Percentiles rank a stretch among this genome's conserved stretches.
Evolutionary conservation across 371 early-diverging fungal genomes (phyloP).

Genomic region (Rhizomucor miehei): DNA sequence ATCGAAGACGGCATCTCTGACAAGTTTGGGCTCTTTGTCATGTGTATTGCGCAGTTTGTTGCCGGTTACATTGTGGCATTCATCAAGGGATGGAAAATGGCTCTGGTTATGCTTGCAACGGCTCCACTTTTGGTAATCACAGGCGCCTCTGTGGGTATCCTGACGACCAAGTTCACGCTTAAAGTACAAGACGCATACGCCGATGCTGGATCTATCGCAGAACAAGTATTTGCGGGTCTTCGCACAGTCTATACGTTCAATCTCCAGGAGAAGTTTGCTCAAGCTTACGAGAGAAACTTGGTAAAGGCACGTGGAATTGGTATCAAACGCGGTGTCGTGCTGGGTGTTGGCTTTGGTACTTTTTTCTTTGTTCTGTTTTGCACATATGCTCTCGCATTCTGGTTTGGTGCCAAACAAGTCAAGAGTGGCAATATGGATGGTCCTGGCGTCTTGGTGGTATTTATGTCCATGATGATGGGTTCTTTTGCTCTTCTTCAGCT

Average conservation of each 20-base stretch:
- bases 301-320: conserved; percentile 35
- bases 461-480: conserved; percentile 72
- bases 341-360: conserved; percentile 48
- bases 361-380: conserved; percentile 56
- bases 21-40: conserved; percentile 69
- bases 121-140: conserved; percentile 49
- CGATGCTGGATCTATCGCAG: conserved; percentile 77
- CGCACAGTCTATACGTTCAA: conserved; percentile 84
- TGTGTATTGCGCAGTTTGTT: conserved; percentile 12
- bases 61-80: conserved; percentile 72
- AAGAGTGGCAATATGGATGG: conserved; percentile 13
- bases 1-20: conserved; percentile 82
- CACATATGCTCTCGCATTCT: conserved; percentile 69
- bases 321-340: conserved; percentile 35
- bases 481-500: conserved; percentile 41
- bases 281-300: conserved; percentile 52
- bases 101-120: conserved; percentile 65
- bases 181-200: conserved; percentile 56
- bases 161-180: conserved; percentile 41
- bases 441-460: conserved; percentile 56
- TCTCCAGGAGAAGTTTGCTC: conserved; percentile 63
- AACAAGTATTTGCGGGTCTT: conserved; percentile 79
- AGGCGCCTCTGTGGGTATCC: conserved; percentile 58
- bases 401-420: conserved; percentile 61
- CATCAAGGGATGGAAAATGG: conserved; percentile 75